These are phyloP conservation scores for Aspergillus ochraceus DNA, from an alignment of 2,329 filamentous ascomycete genomes.

Conservation along the genomic window DNA sequence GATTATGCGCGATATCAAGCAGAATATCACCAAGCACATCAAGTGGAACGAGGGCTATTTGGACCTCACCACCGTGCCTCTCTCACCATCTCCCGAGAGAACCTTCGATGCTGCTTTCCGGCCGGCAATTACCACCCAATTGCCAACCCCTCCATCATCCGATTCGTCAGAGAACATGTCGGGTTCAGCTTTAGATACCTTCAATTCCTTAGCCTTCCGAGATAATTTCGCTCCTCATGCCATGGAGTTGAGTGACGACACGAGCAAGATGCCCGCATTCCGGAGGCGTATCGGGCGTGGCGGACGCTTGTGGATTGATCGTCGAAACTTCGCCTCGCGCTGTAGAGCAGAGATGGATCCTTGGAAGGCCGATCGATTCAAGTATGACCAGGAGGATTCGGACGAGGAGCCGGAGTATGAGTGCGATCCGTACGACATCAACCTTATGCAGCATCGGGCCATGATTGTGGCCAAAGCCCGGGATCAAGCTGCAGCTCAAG, in stretches of 20 bases:
- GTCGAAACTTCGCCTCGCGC: slow-evolving; percentile 65
- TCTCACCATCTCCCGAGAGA: slow-evolving; percentile 73
- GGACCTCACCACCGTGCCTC: slow-evolving; percentile 80
- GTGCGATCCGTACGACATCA: slow-evolving; percentile 66
- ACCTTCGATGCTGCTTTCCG: slow-evolving; percentile 65
- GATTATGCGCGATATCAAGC: slow-evolving; percentile 78
- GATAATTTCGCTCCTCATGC: slow-evolving; percentile 44
- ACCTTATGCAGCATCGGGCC: slow-evolving; percentile 58
- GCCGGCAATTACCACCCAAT: slow-evolving; percentile 67
- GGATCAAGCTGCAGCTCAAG: slow-evolving; percentile 45
- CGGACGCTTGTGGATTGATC: slow-evolving; percentile 85
- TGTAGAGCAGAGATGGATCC: slow-evolving; percentile 48
- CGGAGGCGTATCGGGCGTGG: slow-evolving; percentile 81
- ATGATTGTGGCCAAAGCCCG: slow-evolving; percentile 49
- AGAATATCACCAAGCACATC: slow-evolving; percentile 82
- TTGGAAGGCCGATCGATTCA: slow-evolving; percentile 69
- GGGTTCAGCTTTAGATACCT: slow-evolving; percentile 38
- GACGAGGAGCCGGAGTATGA: slow-evolving; percentile 74
- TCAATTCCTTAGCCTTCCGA: slow-evolving; percentile 31
- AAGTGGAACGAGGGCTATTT: slow-evolving; percentile 90
- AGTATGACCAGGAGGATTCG: slow-evolving; percentile 82
- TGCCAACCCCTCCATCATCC: slow-evolving; percentile 52
- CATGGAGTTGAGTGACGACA: slow-evolving; percentile 46
- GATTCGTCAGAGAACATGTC: slow-evolving; percentile 47
- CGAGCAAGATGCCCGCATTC: slow-evolving; percentile 63